These are phyloP conservation scores for Paraurostyla sp. DNA, from an alignment of 73 alveolate species.

Conservation along the genomic window DNA sequence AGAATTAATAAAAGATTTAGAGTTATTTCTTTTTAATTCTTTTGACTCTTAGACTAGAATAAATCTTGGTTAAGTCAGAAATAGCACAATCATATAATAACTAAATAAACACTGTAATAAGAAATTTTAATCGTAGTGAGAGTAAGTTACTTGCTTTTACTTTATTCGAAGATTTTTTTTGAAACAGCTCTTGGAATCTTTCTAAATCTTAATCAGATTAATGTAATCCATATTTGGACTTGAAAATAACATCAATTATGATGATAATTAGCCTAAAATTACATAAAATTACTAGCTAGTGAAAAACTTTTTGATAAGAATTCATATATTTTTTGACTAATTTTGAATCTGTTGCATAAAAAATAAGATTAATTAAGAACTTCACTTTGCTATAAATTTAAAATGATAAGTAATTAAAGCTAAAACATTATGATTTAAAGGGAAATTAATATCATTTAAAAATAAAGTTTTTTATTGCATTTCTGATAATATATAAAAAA, in stretches of 20 bases:
- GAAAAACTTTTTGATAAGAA: no score
- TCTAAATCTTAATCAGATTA: conserved; percentile 81
- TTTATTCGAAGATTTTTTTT: conserved; percentile 76
- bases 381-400: background rate
- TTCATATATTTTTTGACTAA: background rate
- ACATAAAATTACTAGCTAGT: no score
- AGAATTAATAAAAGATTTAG: conserved; percentile 89
- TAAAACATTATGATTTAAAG: conserved; percentile 5
- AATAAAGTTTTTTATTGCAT: conserved; percentile 11
- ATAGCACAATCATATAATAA: conserved; percentile 90
- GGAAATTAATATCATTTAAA: background rate
- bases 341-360: background rate
- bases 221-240: conserved; percentile 76
- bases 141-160: conserved; percentile 77
- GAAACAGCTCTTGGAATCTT: conserved; percentile 82
- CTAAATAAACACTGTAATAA: conserved; percentile 81
- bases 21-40: conserved; percentile 93
- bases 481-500: background rate
- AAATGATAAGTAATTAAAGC: background rate
- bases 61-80: conserved; percentile 91
- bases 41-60: conserved; percentile 91
- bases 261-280: background rate
- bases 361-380: background rate
- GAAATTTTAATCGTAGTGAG: conserved; percentile 83
- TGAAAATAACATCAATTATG: conserved; percentile 41